These are phyloP conservation scores for Trypanosoma brucei DNA, from an alignment of 208 protist genomes.

Conservation along the genomic window DNA sequence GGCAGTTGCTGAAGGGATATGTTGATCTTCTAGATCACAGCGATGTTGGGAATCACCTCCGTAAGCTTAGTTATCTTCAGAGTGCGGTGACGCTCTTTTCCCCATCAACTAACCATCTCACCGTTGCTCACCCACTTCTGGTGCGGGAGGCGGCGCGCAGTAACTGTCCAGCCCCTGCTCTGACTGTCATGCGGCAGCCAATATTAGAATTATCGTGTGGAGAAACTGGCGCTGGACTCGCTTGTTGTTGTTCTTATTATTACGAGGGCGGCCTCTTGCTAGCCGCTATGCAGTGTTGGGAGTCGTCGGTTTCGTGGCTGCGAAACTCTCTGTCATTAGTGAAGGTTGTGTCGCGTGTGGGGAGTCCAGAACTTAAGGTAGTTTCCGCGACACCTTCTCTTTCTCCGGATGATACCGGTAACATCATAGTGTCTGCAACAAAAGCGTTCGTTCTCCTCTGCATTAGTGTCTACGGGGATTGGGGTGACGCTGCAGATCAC, in stretches of 20 bases:
- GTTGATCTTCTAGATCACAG: slow-evolving; percentile 2
- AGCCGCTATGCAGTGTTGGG: slow-evolving; percentile 26
- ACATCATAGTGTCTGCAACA: slow-evolving; percentile 10
- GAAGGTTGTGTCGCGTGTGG: not conserved
- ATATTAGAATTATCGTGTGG: slow-evolving; percentile 25
- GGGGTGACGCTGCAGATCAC: slow-evolving; percentile 5
- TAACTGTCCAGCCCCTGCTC: slow-evolving; percentile 19
- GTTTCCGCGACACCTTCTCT: not conserved
- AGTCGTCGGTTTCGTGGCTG: slow-evolving; percentile 31
- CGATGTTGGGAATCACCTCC: slow-evolving; percentile 5
- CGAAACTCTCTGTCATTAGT: not conserved
- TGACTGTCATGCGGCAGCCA: slow-evolving; percentile 34
- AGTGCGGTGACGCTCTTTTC: slow-evolving; percentile 8
- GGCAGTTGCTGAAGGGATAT: slow-evolving; percentile 46
- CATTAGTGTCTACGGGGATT: slow-evolving; percentile 18
- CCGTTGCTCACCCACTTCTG: slow-evolving; percentile 35
- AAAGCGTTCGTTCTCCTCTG: slow-evolving; percentile 25
- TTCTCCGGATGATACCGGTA: not conserved
- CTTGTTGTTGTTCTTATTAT: slow-evolving; percentile 46
- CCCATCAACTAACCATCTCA: slow-evolving; percentile 19
- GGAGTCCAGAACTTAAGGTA: not conserved
- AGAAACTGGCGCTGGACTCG: slow-evolving; percentile 31
- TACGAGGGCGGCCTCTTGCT: slow-evolving; percentile 41
- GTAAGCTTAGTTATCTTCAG: slow-evolving; percentile 21
- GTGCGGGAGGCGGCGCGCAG: slow-evolving; percentile 22